phyloP scores from a whole-genome alignment of 306 rosid genomes.

The Gillenia trifoliata region DNA sequence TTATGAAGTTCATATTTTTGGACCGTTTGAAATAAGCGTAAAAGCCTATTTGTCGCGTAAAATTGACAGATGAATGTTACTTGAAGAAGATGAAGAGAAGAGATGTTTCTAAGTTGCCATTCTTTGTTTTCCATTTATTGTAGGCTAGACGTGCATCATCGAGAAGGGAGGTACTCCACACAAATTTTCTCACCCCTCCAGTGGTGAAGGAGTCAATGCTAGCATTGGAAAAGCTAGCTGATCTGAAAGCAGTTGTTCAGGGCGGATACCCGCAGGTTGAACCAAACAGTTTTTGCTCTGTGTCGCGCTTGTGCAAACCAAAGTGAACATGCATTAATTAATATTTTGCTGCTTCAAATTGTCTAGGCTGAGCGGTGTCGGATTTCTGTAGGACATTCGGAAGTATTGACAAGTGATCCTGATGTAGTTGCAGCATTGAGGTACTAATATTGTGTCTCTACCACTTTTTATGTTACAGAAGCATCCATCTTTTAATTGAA shows the following conservation, averaged over 20 bases:
- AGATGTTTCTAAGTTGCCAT: neutral
- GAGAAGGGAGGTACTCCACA: slow-evolving; percentile 70
- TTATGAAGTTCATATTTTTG: neutral
- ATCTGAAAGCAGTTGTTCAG: slow-evolving; percentile 70
- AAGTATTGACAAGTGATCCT: too few species aligned
- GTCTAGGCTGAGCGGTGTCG: too few species aligned
- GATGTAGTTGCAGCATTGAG: too few species aligned
- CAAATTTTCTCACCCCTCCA: slow-evolving; percentile 88
- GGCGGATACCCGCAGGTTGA: too few species aligned
- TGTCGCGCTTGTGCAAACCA: too few species aligned
- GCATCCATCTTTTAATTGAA: slow-evolving; percentile 9
- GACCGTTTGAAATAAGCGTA: neutral
- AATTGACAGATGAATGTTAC: too few species aligned
- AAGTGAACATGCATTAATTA: too few species aligned
- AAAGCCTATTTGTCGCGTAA: neutral
- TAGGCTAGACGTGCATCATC: slow-evolving; percentile 71
- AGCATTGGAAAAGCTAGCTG: slow-evolving; percentile 78
- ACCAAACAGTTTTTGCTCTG: too few species aligned
- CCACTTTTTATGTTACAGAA: slow-evolving; percentile 1
- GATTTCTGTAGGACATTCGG: too few species aligned
- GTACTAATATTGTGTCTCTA: too few species aligned
- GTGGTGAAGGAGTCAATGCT: slow-evolving; percentile 83
- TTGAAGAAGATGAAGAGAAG: neutral
- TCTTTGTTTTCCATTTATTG: slow-evolving; percentile 3
- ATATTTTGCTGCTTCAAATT: too few species aligned